Evolutionary conservation across 1,284 basidiomycete species (phyloP).

Genomic region (Apiotrichum brassicae): DNA sequence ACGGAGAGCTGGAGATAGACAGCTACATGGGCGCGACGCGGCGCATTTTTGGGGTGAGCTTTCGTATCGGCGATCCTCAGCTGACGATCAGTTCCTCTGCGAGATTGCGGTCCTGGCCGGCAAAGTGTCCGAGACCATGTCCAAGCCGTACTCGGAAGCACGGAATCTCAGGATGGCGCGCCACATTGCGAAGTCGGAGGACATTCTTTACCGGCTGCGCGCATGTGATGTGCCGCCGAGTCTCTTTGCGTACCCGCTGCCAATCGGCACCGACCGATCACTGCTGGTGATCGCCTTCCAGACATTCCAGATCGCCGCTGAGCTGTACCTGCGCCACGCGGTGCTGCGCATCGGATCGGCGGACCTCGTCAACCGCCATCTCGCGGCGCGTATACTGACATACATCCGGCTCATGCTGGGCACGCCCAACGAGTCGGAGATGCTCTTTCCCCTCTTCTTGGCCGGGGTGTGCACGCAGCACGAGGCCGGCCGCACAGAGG

Average conservation of each 20-base stretch:
- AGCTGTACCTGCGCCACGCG: slow-evolving; percentile 31
- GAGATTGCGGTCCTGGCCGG: slow-evolving; percentile 24
- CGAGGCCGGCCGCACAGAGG: slow-evolving; percentile 18
- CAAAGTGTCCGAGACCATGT: slow-evolving; percentile 11
- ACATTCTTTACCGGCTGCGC: slow-evolving; percentile 4
- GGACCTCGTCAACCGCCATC: slow-evolving; percentile 25
- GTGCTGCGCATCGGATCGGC: slow-evolving; percentile 21
- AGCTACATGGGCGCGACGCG: slow-evolving; percentile 29
- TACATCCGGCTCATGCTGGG: slow-evolving; percentile 26
- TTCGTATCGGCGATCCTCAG: no score
- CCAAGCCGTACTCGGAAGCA: slow-evolving; percentile 1
- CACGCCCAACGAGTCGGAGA: slow-evolving; percentile 30
- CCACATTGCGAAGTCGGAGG: slow-evolving; percentile 8
- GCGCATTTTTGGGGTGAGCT: slow-evolving; percentile 22
- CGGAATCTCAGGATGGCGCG: slow-evolving; percentile 5
- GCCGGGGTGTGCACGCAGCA: slow-evolving; percentile 27
- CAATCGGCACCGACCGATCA: slow-evolving; percentile 16
- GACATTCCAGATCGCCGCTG: slow-evolving; percentile 28
- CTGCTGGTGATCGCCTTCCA: slow-evolving; percentile 27
- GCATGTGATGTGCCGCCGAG: slow-evolving; percentile 8
- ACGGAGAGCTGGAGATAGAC: slow-evolving; percentile 22
- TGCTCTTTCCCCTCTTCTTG: slow-evolving; percentile 36
- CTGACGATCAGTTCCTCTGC: slow-evolving; percentile 19
- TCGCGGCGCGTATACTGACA: slow-evolving; percentile 24
- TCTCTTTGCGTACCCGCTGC: slow-evolving; percentile 12